phyloP scores from a whole-genome alignment of 805 yeast species.

The Maudiozyma saulgeensis region DNA sequence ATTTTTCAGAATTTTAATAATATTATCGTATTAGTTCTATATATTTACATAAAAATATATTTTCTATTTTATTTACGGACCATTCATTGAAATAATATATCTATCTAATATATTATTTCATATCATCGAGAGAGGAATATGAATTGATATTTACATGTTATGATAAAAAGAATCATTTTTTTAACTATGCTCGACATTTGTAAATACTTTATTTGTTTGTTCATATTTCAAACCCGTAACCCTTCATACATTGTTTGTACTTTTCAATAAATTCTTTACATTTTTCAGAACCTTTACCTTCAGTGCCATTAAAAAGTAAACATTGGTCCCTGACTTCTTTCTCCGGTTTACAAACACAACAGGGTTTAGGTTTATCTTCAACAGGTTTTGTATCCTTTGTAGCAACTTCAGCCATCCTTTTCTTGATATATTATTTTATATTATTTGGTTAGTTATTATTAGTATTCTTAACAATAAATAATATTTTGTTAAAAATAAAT shows the following conservation, averaged over 20 bases:
- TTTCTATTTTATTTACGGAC: too few species aligned
- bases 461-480: too few species aligned
- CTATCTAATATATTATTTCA: too few species aligned
- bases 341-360: conserved; percentile 88
- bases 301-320: conserved; percentile 67
- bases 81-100: too few species aligned
- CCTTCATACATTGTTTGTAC: conserved; percentile 86
- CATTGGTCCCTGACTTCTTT: conserved; percentile 82
- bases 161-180: too few species aligned
- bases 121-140: too few species aligned
- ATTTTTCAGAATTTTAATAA: background rate
- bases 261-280: conserved; percentile 61
- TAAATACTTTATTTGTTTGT: background rate
- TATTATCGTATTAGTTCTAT: background rate
- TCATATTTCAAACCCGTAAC: conserved; percentile 60
- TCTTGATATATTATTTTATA: too few species aligned
- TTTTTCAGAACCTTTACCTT: conserved; percentile 39
- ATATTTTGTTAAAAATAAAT: too few species aligned
- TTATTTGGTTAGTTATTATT: too few species aligned
- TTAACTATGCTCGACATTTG: too few species aligned
- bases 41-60: too few species aligned
- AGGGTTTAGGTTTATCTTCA: conserved; percentile 71
- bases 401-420: conserved; percentile 4
- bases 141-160: too few species aligned
- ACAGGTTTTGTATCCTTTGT: background rate